Evolutionary conservation across 2,329 filamentous ascomycete genomes (phyloP).

Genomic region (Fusarium hainanense): DNA sequence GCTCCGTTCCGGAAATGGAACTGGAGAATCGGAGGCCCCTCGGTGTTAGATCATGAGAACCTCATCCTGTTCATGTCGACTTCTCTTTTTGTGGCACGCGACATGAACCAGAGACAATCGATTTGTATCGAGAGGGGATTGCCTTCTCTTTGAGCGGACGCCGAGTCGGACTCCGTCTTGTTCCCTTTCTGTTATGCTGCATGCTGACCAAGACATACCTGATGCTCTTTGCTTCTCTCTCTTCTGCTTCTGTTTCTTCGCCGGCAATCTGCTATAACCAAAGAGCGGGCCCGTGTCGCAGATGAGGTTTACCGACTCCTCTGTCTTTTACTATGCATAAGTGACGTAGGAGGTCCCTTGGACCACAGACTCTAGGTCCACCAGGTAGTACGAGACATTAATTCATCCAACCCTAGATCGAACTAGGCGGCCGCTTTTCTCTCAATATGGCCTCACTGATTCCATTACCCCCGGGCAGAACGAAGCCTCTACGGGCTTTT

Average conservation of each 20-base stretch:
- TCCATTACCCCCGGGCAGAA: conserved; percentile 26
- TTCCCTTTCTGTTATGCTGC: background rate
- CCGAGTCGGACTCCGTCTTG: background rate
- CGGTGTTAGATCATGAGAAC: conserved; percentile 25
- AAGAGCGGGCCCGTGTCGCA: conserved; percentile 20
- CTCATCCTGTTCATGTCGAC: conserved; percentile 2
- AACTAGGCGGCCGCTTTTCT: conserved; percentile 32
- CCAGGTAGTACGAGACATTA: conserved; percentile 10
- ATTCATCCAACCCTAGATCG: conserved; percentile 19
- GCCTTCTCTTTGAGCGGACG: background rate
- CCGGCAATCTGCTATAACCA: background rate
- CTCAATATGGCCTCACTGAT: conserved; percentile 46
- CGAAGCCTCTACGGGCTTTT: conserved; percentile 35
- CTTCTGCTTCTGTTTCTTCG: background rate
- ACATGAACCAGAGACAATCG: background rate
- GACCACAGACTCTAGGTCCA: conserved; percentile 20
- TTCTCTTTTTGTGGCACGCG: conserved; percentile 7
- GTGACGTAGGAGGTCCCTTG: conserved; percentile 40
- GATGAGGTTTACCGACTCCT: conserved; percentile 29
- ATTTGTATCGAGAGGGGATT: background rate
- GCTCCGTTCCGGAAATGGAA: conserved; percentile 28
- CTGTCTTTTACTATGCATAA: conserved; percentile 27
- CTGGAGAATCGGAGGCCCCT: conserved; percentile 23
- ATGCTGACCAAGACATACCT: conserved; percentile 16
- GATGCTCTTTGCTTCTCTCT: conserved; percentile 8